These are phyloP conservation scores for Phellinidium pouzarii DNA, from an alignment of 1,284 basidiomycete genomes.

Conservation along the genomic window DNA sequence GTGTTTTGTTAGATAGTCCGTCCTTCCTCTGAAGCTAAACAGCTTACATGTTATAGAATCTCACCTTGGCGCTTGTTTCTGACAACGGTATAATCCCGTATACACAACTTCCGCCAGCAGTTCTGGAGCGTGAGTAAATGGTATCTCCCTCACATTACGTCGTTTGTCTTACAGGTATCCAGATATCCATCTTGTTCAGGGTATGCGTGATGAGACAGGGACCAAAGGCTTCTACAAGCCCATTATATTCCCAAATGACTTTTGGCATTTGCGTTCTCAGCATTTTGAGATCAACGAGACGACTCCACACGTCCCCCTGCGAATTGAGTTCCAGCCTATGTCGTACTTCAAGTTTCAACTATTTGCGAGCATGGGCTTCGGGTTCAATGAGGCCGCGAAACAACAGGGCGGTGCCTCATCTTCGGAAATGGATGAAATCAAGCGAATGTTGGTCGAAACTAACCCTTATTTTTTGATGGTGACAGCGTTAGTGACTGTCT, in stretches of 20 bases:
- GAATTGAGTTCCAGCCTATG: conserved; percentile 81
- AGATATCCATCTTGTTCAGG: conserved; percentile 59
- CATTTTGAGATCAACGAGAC: conserved; percentile 76
- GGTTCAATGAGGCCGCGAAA: conserved; percentile 77
- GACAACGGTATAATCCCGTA: conserved; percentile 54
- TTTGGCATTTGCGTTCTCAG: conserved; percentile 83
- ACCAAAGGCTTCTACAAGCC: conserved; percentile 73
- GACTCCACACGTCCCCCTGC: conserved; percentile 67
- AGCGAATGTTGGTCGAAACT: conserved; percentile 91
- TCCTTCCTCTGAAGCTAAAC: conserved; percentile 1
- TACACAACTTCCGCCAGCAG: conserved; percentile 53
- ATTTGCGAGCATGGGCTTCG: conserved; percentile 73
- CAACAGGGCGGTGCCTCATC: conserved; percentile 55
- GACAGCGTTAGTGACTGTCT: conserved; percentile 74
- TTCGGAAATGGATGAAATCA: conserved; percentile 87
- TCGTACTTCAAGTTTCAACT: conserved; percentile 82
- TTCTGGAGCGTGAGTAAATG: conserved; percentile 50
- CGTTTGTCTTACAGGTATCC: conserved; percentile 8
- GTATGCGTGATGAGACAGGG: conserved; percentile 53
- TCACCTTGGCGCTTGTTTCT: conserved; percentile 85
- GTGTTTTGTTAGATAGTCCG: conserved; percentile 16
- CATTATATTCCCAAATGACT: conserved; percentile 90
- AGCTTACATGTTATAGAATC: conserved; percentile 44
- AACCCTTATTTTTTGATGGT: conserved; percentile 85
- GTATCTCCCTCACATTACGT: conserved; percentile 9